These are phyloP conservation scores for Nemania diffusa DNA, from an alignment of 2,329 filamentous ascomycete species.

Conservation along the genomic window DNA sequence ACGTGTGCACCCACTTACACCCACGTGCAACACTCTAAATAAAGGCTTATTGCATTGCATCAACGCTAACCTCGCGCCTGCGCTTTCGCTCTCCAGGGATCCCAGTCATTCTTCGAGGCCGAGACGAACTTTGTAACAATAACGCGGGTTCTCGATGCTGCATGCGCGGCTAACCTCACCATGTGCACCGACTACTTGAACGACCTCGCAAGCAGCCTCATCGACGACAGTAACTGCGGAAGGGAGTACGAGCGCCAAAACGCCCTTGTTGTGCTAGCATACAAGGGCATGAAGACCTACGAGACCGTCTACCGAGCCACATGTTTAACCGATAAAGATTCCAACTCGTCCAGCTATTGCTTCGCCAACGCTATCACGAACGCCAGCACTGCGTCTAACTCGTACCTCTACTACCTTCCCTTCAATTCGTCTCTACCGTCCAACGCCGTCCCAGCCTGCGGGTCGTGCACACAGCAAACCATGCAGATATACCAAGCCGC, in stretches of 20 bases:
- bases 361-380: constrained; percentile 89
- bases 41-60: constrained; percentile 6
- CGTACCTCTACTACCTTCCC: constrained; percentile 87
- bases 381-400: constrained; percentile 72
- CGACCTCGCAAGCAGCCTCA: constrained; percentile 72
- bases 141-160: constrained; percentile 79
- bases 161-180: constrained; percentile 75
- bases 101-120: constrained; percentile 83
- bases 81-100: constrained; percentile 67
- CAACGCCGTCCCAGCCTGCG: constrained; percentile 77
- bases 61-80: constrained; percentile 20
- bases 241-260: constrained; percentile 75
- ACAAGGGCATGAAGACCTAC: constrained; percentile 81
- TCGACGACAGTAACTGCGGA: constrained; percentile 71
- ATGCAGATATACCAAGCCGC: constrained; percentile 83
- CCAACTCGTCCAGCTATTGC: constrained; percentile 74
- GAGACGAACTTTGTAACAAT: constrained; percentile 76
- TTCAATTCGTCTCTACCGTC: constrained; percentile 77
- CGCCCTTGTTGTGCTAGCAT: constrained; percentile 76
- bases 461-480: constrained; percentile 77
- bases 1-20: not conserved
- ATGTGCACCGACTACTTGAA: constrained; percentile 74
- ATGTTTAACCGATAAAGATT: constrained; percentile 76
- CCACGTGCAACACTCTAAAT: not conserved
- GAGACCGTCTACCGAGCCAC: constrained; percentile 80